phyloP scores from a whole-genome alignment of 2,329 filamentous ascomycete genomes.

The Cadophora malorum region DNA sequence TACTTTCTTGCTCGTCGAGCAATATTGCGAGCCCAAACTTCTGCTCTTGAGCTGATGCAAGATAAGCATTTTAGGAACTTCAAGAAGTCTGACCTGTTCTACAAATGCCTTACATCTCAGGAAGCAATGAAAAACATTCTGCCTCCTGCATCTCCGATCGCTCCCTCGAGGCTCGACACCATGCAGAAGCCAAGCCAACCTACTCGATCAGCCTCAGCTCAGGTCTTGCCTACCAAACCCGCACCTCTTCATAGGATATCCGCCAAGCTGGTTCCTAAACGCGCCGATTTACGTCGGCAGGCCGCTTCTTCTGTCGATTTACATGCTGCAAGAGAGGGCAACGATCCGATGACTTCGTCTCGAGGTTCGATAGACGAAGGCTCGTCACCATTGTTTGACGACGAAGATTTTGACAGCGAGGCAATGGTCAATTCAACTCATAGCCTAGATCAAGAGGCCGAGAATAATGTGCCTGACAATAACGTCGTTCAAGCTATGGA shows the following conservation, averaged over 20 bases:
- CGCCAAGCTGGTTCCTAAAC: constrained; percentile 52
- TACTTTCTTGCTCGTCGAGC: constrained; percentile 84
- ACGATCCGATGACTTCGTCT: constrained; percentile 47
- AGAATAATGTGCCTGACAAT: constrained; percentile 67
- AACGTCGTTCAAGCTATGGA: constrained; percentile 93
- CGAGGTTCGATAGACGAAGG: constrained; percentile 77
- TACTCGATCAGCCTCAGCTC: constrained; percentile 37
- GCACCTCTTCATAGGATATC: constrained; percentile 53
- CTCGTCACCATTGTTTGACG: constrained; percentile 73
- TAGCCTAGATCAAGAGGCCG: constrained; percentile 78
- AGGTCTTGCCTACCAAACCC: constrained; percentile 50
- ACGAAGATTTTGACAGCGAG: constrained; percentile 79
- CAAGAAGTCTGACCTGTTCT: constrained; percentile 92
- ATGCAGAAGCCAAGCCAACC: constrained; percentile 38
- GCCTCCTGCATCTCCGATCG: constrained; percentile 35
- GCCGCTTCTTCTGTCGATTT: constrained; percentile 68
- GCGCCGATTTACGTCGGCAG: constrained; percentile 62
- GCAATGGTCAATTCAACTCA: constrained; percentile 73
- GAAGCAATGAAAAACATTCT: constrained; percentile 60
- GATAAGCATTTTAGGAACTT: constrained; percentile 82
- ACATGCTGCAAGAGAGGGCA: constrained; percentile 51
- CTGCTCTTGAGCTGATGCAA: constrained; percentile 84
- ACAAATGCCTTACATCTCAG: constrained; percentile 92
- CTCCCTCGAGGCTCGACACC: constrained; percentile 48
- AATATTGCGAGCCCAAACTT: constrained; percentile 81